phyloP scores from a whole-genome alignment of 768 basidiomycete genomes.

The Cyathus striatus region DNA sequence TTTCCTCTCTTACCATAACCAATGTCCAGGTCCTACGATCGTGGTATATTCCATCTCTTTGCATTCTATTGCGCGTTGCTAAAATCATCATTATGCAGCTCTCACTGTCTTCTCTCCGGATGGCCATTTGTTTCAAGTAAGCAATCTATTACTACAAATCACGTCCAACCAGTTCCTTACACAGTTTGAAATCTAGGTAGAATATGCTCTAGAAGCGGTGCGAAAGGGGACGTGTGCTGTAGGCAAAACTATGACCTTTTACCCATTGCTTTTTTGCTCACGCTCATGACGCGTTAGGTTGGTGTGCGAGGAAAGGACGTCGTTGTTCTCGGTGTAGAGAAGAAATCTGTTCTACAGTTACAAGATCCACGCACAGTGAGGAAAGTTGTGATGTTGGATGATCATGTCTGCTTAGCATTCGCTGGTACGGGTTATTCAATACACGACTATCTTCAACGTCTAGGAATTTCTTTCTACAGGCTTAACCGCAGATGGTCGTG shows the following conservation, averaged over 20 bases:
- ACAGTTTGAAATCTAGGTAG: slow-evolving; percentile 60
- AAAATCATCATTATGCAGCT: slow-evolving; percentile 40
- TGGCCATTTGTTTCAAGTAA: slow-evolving; percentile 96
- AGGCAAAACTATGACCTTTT: slow-evolving; percentile 15
- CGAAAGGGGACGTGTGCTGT: slow-evolving; percentile 97
- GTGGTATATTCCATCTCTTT: slow-evolving; percentile 47
- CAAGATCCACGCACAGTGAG: slow-evolving; percentile 97
- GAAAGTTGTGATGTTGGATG: slow-evolving; percentile 98
- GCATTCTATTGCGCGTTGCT: background rate
- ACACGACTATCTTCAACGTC: background rate
- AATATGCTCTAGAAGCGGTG: slow-evolving; percentile 98
- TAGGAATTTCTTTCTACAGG: slow-evolving; percentile 41
- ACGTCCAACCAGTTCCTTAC: slow-evolving; percentile 5
- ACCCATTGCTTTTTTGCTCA: background rate
- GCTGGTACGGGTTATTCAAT: slow-evolving; percentile 61
- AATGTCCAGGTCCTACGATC: slow-evolving; percentile 96
- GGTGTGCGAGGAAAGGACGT: slow-evolving; percentile 93
- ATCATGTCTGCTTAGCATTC: slow-evolving; percentile 95
- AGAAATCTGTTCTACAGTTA: slow-evolving; percentile 95
- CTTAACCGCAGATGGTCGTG: slow-evolving; percentile 94
- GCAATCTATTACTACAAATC: slow-evolving; percentile 7
- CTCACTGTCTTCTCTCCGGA: slow-evolving; percentile 98
- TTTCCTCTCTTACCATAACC: slow-evolving; percentile 14
- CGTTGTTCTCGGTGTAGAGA: slow-evolving; percentile 96
- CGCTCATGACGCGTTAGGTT: slow-evolving; percentile 52